Percentiles rank a stretch among this genome's conserved stretches.
Evolutionary conservation across 257 asterid species (phyloP).

Genomic region (Solanum pinnatisectum): DNA sequence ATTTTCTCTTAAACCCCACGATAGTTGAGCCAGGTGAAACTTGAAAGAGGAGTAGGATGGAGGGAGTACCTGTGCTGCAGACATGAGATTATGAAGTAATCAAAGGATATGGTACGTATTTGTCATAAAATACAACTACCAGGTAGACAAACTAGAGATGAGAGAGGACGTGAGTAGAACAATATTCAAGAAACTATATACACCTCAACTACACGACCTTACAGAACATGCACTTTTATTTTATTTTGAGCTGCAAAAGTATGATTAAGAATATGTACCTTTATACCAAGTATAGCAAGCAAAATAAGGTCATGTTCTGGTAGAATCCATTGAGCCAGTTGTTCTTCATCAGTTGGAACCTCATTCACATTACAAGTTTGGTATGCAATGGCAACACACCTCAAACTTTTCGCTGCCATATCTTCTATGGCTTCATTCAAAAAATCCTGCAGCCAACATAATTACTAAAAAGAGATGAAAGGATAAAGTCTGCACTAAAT

Average conservation of each 20-base stretch:
- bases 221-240: slow-evolving; percentile 45
- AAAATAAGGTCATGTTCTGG: slow-evolving; percentile 77
- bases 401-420: slow-evolving; percentile 87
- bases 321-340: slow-evolving; percentile 56
- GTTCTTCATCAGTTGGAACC: slow-evolving; percentile 71
- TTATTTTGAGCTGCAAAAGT: not conserved
- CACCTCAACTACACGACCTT: not conserved
- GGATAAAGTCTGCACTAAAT: not conserved
- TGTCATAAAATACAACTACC: not conserved
- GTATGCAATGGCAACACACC: slow-evolving; percentile 93
- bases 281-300: slow-evolving; percentile 85
- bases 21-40: not conserved
- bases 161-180: not conserved
- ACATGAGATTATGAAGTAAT: not conserved
- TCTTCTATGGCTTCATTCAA: slow-evolving; percentile 56
- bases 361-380: slow-evolving; percentile 38
- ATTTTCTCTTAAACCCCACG: not conserved
- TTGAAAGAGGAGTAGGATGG: not conserved
- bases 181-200: not conserved
- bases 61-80: not conserved
- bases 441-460: slow-evolving; percentile 39
- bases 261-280: slow-evolving; percentile 35
- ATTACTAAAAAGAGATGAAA: not conserved
- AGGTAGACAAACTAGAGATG: not conserved
- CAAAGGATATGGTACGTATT: not conserved